phyloP scores from a whole-genome alignment of 345 rosid genomes.

The Lumnitzera racemosa region DNA sequence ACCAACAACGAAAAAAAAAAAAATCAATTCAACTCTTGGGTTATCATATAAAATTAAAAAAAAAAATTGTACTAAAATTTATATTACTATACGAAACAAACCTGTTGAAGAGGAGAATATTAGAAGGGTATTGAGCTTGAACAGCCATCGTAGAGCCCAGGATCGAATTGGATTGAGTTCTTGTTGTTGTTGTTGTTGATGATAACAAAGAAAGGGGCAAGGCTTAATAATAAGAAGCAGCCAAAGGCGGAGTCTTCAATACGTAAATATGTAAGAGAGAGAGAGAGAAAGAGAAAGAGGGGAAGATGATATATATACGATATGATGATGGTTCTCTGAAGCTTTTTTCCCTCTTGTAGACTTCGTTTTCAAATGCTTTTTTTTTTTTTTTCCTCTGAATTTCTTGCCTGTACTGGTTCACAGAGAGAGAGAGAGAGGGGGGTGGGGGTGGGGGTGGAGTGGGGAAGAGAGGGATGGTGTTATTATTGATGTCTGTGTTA shows the following conservation, averaged over 20 bases:
- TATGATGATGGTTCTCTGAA: too few species aligned
- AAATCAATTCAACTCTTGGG: too few species aligned
- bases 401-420: background rate
- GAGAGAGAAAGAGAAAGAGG: background rate
- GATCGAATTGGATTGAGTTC: too few species aligned
- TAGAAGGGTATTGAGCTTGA: conserved; percentile 85
- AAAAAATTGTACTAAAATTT: too few species aligned
- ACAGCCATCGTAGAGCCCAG: conserved; percentile 52
- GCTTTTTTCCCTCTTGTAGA: background rate
- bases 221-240: too few species aligned
- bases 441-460: too few species aligned
- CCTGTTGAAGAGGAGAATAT: conserved; percentile 72
- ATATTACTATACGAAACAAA: conserved; percentile 3
- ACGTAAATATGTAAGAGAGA: background rate
- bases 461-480: too few species aligned
- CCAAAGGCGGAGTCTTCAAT: background rate
- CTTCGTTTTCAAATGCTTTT: conserved; percentile 4
- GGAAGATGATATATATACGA: too few species aligned
- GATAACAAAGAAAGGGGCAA: too few species aligned
- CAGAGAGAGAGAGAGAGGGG: background rate
- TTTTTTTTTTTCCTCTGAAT: background rate
- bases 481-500: too few species aligned
- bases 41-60: too few species aligned
- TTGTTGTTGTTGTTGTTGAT: too few species aligned
- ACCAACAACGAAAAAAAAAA: background rate